phyloP scores from a whole-genome alignment of 2,329 filamentous ascomycete genomes.

The Paecilomyces sp. region DNA sequence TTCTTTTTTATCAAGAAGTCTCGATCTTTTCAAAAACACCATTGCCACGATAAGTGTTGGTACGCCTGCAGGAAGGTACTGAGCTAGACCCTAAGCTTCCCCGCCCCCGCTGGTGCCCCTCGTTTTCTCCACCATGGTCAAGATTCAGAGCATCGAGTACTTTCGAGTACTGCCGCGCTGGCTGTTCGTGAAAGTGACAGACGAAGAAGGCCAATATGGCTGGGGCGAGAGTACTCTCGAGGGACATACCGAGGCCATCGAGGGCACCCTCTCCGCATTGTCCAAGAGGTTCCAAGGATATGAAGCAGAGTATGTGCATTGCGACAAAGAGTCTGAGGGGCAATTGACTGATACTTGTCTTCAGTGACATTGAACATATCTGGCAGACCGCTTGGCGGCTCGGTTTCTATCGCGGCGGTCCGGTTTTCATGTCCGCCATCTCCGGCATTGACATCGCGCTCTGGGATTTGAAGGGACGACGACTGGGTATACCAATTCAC shows the following conservation, averaged over 20 bases:
- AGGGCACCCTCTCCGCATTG: conserved; percentile 65
- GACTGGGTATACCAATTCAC: conserved; percentile 61
- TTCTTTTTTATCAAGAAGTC: neutral
- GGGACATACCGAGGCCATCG: conserved; percentile 66
- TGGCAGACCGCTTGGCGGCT: conserved; percentile 68
- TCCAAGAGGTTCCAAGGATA: conserved; percentile 55
- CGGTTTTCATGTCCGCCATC: conserved; percentile 73
- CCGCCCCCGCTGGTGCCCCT: neutral
- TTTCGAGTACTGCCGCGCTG: conserved; percentile 68
- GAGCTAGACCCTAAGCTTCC: neutral
- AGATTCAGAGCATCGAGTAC: conserved; percentile 62
- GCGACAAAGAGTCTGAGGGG: conserved; percentile 2
- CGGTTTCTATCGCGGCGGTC: conserved; percentile 70
- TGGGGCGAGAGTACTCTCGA: conserved; percentile 72
- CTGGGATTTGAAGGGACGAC: conserved; percentile 67
- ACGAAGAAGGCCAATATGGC: conserved; percentile 56
- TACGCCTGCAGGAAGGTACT: neutral
- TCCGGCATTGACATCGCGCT: conserved; percentile 72
- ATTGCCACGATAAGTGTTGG: neutral
- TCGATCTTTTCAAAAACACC: neutral
- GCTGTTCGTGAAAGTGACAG: conserved; percentile 71
- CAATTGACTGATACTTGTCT: neutral
- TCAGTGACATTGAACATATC: conserved; percentile 69
- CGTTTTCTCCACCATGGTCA: conserved; percentile 43
- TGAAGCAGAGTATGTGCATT: conserved; percentile 57